Conservation (phyloP, 2,329 filamentous ascomycete genomes). For the Macrophomina tecta region DNA sequence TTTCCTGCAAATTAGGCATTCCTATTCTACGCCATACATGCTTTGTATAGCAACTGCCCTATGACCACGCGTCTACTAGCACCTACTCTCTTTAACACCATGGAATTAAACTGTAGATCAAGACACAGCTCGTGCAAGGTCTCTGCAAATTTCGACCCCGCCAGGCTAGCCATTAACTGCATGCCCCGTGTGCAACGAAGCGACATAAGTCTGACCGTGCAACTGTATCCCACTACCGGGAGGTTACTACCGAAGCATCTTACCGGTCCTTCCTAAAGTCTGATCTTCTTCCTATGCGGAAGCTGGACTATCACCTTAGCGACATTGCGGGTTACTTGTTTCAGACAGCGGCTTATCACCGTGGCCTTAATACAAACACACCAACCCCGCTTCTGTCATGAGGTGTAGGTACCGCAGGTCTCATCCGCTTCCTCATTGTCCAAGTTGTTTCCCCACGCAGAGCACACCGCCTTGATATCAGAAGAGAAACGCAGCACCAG, state of each 20-base stretch:
- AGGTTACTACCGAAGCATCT: not conserved
- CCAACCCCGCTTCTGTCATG: not conserved
- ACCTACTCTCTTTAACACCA: no score
- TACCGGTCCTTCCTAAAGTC: not conserved
- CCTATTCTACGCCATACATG: not conserved
- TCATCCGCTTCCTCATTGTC: not conserved
- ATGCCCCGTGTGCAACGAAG: not conserved
- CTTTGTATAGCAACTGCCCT: not conserved
- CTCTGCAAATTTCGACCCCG: not conserved
- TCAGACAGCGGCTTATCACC: not conserved
- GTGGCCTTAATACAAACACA: not conserved
- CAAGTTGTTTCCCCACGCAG: not conserved
- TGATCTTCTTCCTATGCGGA: constrained; percentile 5
- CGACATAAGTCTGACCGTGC: not conserved
- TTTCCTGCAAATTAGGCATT: not conserved
- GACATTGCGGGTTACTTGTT: not conserved
- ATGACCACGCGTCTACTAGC: no score
- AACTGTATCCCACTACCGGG: not conserved
- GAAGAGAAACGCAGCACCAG: not conserved
- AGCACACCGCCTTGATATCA: not conserved
- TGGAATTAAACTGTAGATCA: no score
- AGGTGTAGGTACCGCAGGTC: not conserved
- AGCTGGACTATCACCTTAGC: not conserved
- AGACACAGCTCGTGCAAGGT: no score
- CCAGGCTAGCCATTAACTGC: not conserved